phyloP scores from a whole-genome alignment of 2,329 filamentous ascomycete genomes.

The Daldinia eschscholtzii region DNA sequence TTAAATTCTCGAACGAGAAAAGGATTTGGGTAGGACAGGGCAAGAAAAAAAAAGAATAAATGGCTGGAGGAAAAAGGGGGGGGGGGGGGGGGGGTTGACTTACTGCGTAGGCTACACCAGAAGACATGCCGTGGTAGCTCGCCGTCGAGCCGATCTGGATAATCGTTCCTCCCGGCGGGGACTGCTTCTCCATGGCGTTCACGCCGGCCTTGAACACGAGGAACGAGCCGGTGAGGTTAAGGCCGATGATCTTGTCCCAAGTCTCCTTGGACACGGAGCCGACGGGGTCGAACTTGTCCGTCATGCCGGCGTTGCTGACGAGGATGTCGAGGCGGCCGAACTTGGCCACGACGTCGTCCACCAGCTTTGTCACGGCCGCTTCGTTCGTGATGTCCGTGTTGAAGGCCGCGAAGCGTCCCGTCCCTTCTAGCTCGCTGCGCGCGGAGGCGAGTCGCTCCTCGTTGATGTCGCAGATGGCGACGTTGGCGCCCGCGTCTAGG shows the following conservation, averaged over 20 bases:
- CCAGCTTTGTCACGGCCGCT: slow-evolving; percentile 48
- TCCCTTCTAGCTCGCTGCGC: slow-evolving; percentile 30
- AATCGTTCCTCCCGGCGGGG: slow-evolving; percentile 45
- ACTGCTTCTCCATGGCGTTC: slow-evolving; percentile 59
- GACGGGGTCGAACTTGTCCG: slow-evolving; percentile 57
- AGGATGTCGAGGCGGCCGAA: slow-evolving; percentile 39
- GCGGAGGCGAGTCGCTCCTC: slow-evolving; percentile 36
- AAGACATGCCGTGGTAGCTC: slow-evolving; percentile 28
- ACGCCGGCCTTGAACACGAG: slow-evolving; percentile 56
- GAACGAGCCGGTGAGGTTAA: slow-evolving; percentile 50
- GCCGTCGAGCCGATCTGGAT: slow-evolving; percentile 46
- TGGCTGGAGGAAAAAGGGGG: background rate
- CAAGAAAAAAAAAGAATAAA: too few species aligned
- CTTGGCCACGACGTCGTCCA: slow-evolving; percentile 42
- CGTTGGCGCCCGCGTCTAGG: slow-evolving; percentile 51
- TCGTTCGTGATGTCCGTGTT: slow-evolving; percentile 52
- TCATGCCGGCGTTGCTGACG: slow-evolving; percentile 42
- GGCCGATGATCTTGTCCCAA: slow-evolving; percentile 66
- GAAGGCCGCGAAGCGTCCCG: slow-evolving; percentile 45
- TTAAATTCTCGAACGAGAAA: background rate
- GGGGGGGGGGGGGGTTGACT: slow-evolving; percentile 8
- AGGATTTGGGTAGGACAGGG: background rate
- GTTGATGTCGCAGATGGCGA: slow-evolving; percentile 53
- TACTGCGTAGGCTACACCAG: slow-evolving; percentile 57
- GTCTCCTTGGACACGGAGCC: slow-evolving; percentile 59